A percentile compares a stretch with the other conserved stretches of the same genome.
Conservation (phyloP, 202 grass and related monocot genomes). For the Digitaria exilis region DNA sequence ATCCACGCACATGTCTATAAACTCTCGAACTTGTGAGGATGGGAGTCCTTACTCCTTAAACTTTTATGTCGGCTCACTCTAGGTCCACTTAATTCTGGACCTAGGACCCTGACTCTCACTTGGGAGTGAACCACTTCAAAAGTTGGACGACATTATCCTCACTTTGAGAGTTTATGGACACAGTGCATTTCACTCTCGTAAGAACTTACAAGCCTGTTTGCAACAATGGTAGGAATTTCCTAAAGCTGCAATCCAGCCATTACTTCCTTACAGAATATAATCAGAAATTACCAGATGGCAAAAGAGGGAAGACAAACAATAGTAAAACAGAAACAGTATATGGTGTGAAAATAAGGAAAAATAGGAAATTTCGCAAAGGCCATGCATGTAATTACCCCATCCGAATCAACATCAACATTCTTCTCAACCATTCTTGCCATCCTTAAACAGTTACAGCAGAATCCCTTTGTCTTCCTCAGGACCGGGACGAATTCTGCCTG, state of each 20-base stretch:
- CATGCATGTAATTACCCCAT: constrained; percentile 57
- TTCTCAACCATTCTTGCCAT: constrained; percentile 61
- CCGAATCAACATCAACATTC: constrained; percentile 57
- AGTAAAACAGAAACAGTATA: neutral
- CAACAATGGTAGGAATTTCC: neutral
- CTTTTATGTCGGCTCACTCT: neutral
- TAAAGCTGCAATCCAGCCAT: constrained; percentile 5
- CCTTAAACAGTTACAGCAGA: constrained; percentile 83
- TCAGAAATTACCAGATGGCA: constrained; percentile 9
- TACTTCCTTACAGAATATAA: constrained; percentile 30
- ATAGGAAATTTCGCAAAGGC: neutral
- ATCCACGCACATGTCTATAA: neutral
- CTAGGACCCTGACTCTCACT: neutral
- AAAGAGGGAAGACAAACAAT: neutral
- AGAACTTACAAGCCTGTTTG: neutral
- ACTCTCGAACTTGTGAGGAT: neutral
- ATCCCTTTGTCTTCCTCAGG: constrained; percentile 69
- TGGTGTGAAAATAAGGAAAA: neutral
- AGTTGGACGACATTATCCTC: neutral
- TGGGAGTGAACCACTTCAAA: neutral
- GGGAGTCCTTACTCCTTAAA: neutral
- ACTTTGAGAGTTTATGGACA: neutral
- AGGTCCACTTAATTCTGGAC: neutral
- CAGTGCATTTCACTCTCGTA: neutral
- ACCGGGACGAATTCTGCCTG: constrained; percentile 67